Percentiles rank a stretch among this genome's conserved stretches.
These are phyloP conservation scores for Pyracantha coccinea DNA, from an alignment of 331 rosid genomes.

Conservation along the genomic window DNA sequence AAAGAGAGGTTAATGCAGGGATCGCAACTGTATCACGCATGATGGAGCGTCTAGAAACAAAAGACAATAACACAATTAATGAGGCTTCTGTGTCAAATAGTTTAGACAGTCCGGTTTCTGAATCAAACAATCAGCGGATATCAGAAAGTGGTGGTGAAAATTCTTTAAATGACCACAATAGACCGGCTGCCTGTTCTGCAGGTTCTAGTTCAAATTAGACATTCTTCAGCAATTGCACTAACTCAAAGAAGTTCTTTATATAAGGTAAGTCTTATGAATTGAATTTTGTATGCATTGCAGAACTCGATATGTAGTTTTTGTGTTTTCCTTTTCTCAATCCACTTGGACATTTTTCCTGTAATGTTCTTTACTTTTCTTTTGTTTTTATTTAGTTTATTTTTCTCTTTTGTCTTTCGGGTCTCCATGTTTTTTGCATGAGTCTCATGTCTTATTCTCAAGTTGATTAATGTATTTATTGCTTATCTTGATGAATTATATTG, in stretches of 20 bases:
- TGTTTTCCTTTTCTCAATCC: not conserved
- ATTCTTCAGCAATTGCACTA: conserved; percentile 20
- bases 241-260: conserved; percentile 20
- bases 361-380: not conserved
- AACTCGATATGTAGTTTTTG: not conserved
- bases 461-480: not conserved
- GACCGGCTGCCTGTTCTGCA: conserved; percentile 44
- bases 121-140: conserved; percentile 29
- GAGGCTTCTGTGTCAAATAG: conserved; percentile 28
- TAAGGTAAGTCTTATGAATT: conserved; percentile 23
- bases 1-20: conserved; percentile 76
- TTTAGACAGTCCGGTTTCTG: conserved; percentile 31
- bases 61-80: conserved; percentile 42
- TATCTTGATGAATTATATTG: not conserved
- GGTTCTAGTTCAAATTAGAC: conserved; percentile 78
- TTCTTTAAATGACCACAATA: conserved; percentile 28
- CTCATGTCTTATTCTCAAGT: not conserved
- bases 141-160: conserved; percentile 37
- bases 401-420: not conserved
- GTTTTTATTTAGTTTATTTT: not conserved
- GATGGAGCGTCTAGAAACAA: conserved; percentile 90
- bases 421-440: not conserved
- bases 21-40: conserved; percentile 76
- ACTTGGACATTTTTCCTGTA: not conserved
- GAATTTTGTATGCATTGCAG: not conserved